A percentile compares a stretch with the other conserved stretches of the same genome.
These are phyloP conservation scores for Sungouiozyma ichnusensis DNA, from an alignment of 805 yeast species.

Conservation along the genomic window DNA sequence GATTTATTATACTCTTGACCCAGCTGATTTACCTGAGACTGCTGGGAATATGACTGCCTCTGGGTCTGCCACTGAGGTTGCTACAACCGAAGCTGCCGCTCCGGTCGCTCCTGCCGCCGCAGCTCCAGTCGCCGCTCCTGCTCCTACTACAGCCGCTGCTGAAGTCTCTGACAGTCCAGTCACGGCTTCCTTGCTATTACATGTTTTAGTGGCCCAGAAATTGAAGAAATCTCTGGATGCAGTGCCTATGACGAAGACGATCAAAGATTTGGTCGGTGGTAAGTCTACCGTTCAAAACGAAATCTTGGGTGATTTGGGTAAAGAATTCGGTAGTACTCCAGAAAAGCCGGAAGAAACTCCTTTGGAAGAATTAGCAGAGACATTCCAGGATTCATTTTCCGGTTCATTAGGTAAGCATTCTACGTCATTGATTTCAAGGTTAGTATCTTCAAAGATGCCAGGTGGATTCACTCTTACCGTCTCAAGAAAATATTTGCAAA, in stretches of 20 bases:
- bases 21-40: conserved; percentile 34
- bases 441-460: conserved; percentile 96
- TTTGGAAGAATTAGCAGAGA: conserved; percentile 87
- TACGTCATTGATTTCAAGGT: conserved; percentile 74
- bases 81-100: conserved; percentile 33
- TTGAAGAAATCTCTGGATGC: conserved; percentile 83
- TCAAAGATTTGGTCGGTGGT: conserved; percentile 96
- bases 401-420: conserved; percentile 94
- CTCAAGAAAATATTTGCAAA: conserved; percentile 85
- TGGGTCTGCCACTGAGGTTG: conserved; percentile 17
- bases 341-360: conserved; percentile 99
- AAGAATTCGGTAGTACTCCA: conserved; percentile 95
- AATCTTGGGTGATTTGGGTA: conserved; percentile 95
- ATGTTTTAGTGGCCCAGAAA: conserved; percentile 89
- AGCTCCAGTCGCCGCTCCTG: conserved; percentile 50
- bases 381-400: conserved; percentile 79
- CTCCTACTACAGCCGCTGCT: conserved; percentile 72
- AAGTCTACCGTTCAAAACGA: conserved; percentile 98
- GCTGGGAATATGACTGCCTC: conserved; percentile 21
- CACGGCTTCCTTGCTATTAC: conserved; percentile 70
- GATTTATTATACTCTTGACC: conserved; percentile 87
- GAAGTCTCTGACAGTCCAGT: conserved; percentile 85
- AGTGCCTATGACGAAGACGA: conserved; percentile 81
- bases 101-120: conserved; percentile 46
- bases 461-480: conserved; percentile 94